phyloP scores from a whole-genome alignment of 129 eudicot genomes.

The Oenanthe sinensis region DNA sequence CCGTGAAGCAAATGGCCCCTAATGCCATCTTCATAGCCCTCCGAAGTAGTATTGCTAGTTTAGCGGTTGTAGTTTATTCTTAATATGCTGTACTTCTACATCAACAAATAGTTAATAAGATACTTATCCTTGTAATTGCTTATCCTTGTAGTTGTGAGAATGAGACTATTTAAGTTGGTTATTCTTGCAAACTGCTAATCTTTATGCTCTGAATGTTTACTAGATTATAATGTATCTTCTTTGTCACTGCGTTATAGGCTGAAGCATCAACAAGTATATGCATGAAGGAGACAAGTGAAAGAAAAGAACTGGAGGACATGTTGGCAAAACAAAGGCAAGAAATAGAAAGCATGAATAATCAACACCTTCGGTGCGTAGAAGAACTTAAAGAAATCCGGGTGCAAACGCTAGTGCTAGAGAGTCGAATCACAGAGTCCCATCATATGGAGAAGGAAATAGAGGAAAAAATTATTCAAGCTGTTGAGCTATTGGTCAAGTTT shows the following conservation, averaged over 20 bases:
- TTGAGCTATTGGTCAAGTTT: constrained; percentile 55
- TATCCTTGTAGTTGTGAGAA: not conserved
- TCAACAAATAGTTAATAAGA: not conserved
- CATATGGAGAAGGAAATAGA: constrained; percentile 52
- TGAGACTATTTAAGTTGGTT: not conserved
- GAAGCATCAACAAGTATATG: constrained; percentile 47
- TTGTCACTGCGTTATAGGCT: constrained; percentile 38
- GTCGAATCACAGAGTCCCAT: constrained; percentile 35
- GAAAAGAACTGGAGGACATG: constrained; percentile 42
- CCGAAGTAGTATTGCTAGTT: not conserved
- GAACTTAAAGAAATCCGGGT: constrained; percentile 44
- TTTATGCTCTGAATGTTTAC: not conserved
- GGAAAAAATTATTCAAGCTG: constrained; percentile 79
- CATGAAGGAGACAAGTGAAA: constrained; percentile 33
- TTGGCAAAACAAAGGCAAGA: constrained; percentile 43
- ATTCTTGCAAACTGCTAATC: not conserved
- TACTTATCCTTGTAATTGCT: not conserved
- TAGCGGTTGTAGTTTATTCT: not conserved
- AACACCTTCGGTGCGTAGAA: constrained; percentile 28
- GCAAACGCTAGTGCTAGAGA: constrained; percentile 42
- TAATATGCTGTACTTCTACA: not conserved
- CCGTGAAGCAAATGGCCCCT: not conserved
- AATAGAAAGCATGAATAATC: constrained; percentile 37
- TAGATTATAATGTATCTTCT: constrained; percentile 11
- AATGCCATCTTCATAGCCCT: not conserved